Evolutionary conservation across 495 filamentous ascomycete genomes (phyloP), one percentile per base, ranked within the genome.

Genomic region (Chaetomium cochliodes): DNA sequence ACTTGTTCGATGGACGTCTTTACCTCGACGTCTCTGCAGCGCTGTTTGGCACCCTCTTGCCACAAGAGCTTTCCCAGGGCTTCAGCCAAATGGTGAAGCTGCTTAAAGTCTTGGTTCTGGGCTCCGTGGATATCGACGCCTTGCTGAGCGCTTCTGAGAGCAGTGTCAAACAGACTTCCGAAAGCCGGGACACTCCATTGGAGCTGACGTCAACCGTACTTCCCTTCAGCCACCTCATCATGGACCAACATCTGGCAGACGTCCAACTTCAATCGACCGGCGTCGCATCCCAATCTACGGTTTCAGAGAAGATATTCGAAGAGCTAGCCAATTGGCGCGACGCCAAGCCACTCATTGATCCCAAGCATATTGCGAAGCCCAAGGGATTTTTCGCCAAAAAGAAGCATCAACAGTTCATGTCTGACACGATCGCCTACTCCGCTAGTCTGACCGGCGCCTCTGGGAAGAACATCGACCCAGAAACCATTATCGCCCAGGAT

Each of bases 281-380:
- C 3, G 44, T 47, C n/a, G 5, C n/a, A 15, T 47, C 44, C 44
- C n/a, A 47, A 3, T 47, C 44, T n/a, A 7, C 44, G 18, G 18
- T 47, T 47, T 47, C 44, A 7, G 44, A n/a, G n/a, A 47, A 47
- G n/a, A 20, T 86, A 8, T 89, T 86, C 70, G 74, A 77, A 52
- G 88, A 91, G 58, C 65, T 85, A 1, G 78, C 78, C 2, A 86
- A 91, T 70, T 90, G 86, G 87, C 88, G 90, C 67, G 88, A 86
- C 63, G 72, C 78, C 26, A 83, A 82, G 44, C 81, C 76, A 33
- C 77, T 75, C 1, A 49, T 90, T 11, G 80, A 82, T 61, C 67
- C 71, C 0, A 84, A 82, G 65, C 15, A 53, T 20, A 20, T 65
- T 9, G 66, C 73, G 22, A 63, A 67, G n/a, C 56, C 49, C n/a